A percentile compares a stretch with the other conserved stretches of the same genome.
Conservation (phyloP, 116 monocot genomes). For the Zostera marina region DNA sequence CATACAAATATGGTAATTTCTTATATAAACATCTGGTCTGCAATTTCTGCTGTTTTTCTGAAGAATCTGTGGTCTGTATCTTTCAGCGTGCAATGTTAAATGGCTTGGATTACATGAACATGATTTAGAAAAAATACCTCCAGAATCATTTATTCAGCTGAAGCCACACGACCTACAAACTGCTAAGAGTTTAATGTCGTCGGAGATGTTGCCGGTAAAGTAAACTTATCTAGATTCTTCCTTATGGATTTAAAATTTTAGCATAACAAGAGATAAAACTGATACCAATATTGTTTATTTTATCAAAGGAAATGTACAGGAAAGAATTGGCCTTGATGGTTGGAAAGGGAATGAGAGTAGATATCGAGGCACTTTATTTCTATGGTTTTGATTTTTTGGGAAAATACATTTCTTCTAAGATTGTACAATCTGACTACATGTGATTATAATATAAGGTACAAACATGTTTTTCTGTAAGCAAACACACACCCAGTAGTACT, state of each 20-base stretch:
- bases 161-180: conserved; percentile 61
- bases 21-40: background rate
- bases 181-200: conserved; percentile 72
- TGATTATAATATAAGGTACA: conserved; percentile 7
- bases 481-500: too few relatives aligned
- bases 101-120: conserved; percentile 74
- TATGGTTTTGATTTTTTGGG: conserved; percentile 70
- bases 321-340: conserved; percentile 52
- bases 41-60: background rate
- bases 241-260: background rate
- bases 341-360: conserved; percentile 30
- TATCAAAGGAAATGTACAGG: conserved; percentile 29
- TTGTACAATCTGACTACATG: conserved; percentile 65
- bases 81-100: conserved; percentile 86
- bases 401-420: conserved; percentile 56
- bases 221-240: background rate
- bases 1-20: conserved; percentile 69
- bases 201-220: conserved; percentile 48
- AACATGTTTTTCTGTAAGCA: too few relatives aligned
- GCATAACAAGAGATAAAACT: background rate
- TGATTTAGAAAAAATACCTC: conserved; percentile 51
- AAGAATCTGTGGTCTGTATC: background rate
- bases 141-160: conserved; percentile 32
- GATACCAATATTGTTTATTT: background rate
- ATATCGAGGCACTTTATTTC: conserved; percentile 75